A percentile compares a stretch with the other conserved stretches of the same genome.
Evolutionary conservation across 2,329 filamentous ascomycete species (phyloP).

Genomic region (Neopestalotiopsis sp.): DNA sequence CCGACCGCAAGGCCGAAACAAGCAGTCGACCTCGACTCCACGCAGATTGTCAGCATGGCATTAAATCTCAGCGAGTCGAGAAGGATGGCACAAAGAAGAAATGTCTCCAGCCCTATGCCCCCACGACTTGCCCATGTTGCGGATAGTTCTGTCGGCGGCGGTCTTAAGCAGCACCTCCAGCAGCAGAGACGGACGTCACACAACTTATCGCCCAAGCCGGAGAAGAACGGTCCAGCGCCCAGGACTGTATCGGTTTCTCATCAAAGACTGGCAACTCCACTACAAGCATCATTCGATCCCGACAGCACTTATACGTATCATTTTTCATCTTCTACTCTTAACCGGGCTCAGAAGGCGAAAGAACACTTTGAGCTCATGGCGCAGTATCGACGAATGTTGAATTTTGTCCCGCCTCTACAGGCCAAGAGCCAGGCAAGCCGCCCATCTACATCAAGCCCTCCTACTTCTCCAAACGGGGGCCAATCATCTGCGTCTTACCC

Average conservation of each 20-base stretch:
- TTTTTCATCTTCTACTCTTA: conserved; percentile 80
- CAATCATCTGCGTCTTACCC: conserved; percentile 29
- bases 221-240: conserved; percentile 43
- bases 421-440: conserved; percentile 39
- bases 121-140: conserved; percentile 58
- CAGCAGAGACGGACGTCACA: conserved; percentile 70
- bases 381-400: conserved; percentile 82
- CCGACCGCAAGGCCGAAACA: conserved; percentile 30
- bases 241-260: conserved; percentile 47
- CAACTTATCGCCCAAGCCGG: conserved; percentile 63
- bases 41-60: conserved; percentile 92
- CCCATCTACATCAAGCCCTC: conserved; percentile 45
- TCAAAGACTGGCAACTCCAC: conserved; percentile 46
- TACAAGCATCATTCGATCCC: conserved; percentile 54
- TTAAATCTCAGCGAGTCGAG: conserved; percentile 85
- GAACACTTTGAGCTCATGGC: conserved; percentile 84
- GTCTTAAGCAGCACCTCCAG: conserved; percentile 71
- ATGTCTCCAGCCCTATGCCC: conserved; percentile 54
- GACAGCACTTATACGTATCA: conserved; percentile 62
- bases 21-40: conserved; percentile 73
- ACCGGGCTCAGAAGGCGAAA: conserved; percentile 83
- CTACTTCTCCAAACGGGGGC: conserved; percentile 42
- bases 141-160: conserved; percentile 58
- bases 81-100: conserved; percentile 65
- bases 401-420: conserved; percentile 76